Evolutionary conservation across 768 basidiomycete genomes (phyloP).

Genomic region (Exsudoporus frostii): DNA sequence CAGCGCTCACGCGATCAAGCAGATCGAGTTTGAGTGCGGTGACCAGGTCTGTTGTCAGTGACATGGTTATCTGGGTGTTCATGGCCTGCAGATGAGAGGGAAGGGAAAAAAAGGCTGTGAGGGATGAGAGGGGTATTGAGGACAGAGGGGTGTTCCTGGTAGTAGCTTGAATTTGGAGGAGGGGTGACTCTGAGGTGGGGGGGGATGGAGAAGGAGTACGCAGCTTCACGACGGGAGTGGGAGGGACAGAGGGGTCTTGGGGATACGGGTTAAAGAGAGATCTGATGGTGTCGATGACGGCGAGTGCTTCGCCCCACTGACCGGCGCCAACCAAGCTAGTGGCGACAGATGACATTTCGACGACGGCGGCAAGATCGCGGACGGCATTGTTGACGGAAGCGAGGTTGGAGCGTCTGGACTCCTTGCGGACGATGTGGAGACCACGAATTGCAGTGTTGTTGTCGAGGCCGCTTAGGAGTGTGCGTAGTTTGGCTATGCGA

Average conservation of each 20-base stretch:
- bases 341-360: constrained; percentile 74
- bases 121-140: constrained; percentile 58
- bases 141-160: constrained; percentile 31
- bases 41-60: constrained; percentile 77
- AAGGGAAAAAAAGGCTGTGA: constrained; percentile 71
- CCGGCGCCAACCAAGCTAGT: constrained; percentile 74
- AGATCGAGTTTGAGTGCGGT: constrained; percentile 66
- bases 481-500: constrained; percentile 70
- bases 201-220: constrained; percentile 30
- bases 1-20: constrained; percentile 44
- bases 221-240: not conserved
- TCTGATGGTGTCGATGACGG: constrained; percentile 67
- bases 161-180: constrained; percentile 4
- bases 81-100: constrained; percentile 70
- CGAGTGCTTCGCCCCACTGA: constrained; percentile 85
- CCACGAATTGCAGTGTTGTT: constrained; percentile 75
- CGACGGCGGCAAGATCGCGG: constrained; percentile 61
- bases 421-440: constrained; percentile 65
- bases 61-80: constrained; percentile 71
- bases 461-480: constrained; percentile 72
- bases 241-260: constrained; percentile 4
- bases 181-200: constrained; percentile 35
- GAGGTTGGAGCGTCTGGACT: constrained; percentile 61
- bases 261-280: constrained; percentile 45
- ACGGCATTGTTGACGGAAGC: constrained; percentile 58